Base-by-base conservation (phyloP, 371 early-diverging fungal species). In the Mortierella sp. region DNA sequence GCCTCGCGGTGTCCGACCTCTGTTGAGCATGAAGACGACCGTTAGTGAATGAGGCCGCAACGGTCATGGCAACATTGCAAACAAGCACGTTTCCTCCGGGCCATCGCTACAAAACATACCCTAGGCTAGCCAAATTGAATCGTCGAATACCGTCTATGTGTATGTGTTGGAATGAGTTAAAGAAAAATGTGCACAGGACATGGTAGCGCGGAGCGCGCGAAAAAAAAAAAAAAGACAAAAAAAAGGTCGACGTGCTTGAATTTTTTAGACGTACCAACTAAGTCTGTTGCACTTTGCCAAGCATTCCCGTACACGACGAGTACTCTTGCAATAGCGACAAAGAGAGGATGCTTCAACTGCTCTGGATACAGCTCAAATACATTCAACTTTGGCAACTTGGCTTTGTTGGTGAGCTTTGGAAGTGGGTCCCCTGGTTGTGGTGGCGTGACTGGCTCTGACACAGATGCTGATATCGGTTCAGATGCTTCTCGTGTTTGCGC, bases 1-100 rank as follows among this genome's bases (percentile, higher is more conserved):
- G 9, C 73, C 65, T 49, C 59, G 61, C 19, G 81, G 81, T n/a
- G 81, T 78, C 18, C 65, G 72, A 39, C 81, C 78, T 27, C 78
- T 78, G 57, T 38, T 34, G 34, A 7, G 34, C 18, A 46, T 5
- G 7, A 46, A 39, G 9, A 31, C 0, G 31, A 34, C n/a, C 2
- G 34, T 21, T 24, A 48, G 23, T 47, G 48, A 34, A 38, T 23
- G 38, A 24, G 19, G 13, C 48, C 45, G 19, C 26, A 26, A 47
- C 12, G 27, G 14, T 10, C 2, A 56, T n/a, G 39, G 31, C 21
- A 54, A 52, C 38, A 54, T n/a, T n/a, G n/a, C n/a, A n/a, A n/a
- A n/a, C n/a, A n/a, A n/a, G n/a, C 34, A 7, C 34, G 10, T 10
- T 34, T 10, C 10, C 4, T 34, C 7, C 34, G 8, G 4, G 42